Evolutionary conservation across 805 yeast genomes (phyloP), one percentile per base, ranked within the genome.

Genomic region (Candida cerambycidarum): DNA sequence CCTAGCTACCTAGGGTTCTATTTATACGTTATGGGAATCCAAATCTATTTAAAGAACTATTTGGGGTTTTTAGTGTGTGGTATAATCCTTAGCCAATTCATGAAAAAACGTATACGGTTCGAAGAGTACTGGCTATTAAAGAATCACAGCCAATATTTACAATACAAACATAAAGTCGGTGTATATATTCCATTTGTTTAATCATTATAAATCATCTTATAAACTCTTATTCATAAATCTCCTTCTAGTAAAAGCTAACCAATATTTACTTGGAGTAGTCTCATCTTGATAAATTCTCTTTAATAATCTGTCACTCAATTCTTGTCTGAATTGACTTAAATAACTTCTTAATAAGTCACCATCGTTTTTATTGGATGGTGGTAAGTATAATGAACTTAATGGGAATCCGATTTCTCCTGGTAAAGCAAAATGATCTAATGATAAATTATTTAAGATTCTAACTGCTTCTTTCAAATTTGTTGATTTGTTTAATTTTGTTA

Each of bases 331-430:
- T 63, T 93, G 99, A 54, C 83, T 83, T 51, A 93, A 73, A 61
- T 93, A 93, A 11, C 79, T 73, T 54, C 93, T 80, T 58, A 93
- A 76, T 42, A 89, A 68, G 44, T 92, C 93, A 43, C 83, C 82
- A 48, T 89, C 96, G 43, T 74, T 73, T 54, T 83, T 82, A 56
- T 82, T 85, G 25, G 73, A 68, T 15, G 97, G 93, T 8, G 96
- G 78, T 37, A 78, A 66, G 64, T 82, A 80, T 59, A 93, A 59
- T 52, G 89, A 77, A 63, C 90, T 92, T 64, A 93, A 73, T 14
- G 98, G 97, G 72, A 93, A 93, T 11, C 92, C 89, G 7, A 92
- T 81, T 47, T 93, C 97, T 17, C 99, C 99, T 1, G 99, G 99
- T 48, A 93, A 76, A 13, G 90, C 74, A 58, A 93, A 92, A 59